Percentiles rank a stretch among this genome's conserved stretches.
Evolutionary conservation across 2,329 filamentous ascomycete species (phyloP).

Genomic region (Phialophora macrospora): DNA sequence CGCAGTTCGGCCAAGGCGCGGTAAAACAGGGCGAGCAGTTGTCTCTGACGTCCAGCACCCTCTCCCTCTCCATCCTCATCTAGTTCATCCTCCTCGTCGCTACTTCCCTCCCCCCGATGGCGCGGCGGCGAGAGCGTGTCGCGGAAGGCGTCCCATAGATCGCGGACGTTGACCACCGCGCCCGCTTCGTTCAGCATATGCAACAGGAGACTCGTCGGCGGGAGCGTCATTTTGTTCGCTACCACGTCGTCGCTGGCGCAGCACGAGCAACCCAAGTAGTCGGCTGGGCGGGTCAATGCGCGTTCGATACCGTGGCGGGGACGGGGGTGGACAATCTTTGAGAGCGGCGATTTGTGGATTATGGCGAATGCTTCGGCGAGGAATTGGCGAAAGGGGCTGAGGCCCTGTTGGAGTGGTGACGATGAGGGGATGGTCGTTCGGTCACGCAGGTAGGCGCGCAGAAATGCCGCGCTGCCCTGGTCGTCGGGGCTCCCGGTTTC

Average conservation of each 20-base stretch:
- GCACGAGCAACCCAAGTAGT: conserved; percentile 64
- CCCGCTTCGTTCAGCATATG: conserved; percentile 68
- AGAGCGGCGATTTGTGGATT: conserved; percentile 62
- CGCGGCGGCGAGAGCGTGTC: conserved; percentile 14
- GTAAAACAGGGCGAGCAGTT: conserved; percentile 75
- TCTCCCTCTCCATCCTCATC: conserved; percentile 43
- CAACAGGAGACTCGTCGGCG: conserved; percentile 64
- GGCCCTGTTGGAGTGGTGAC: neutral
- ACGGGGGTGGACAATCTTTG: conserved; percentile 62
- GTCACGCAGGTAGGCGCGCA: conserved; percentile 13
- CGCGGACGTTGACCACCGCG: conserved; percentile 63
- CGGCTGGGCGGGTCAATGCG: conserved; percentile 62
- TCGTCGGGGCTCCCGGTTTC: neutral
- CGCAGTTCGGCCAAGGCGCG: conserved; percentile 81
- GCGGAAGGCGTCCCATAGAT: conserved; percentile 65
- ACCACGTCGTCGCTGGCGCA: conserved; percentile 41
- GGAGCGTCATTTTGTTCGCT: conserved; percentile 58
- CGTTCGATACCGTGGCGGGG: conserved; percentile 65
- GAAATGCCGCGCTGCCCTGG: neutral
- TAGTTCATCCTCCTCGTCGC: conserved; percentile 42
- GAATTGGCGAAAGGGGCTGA: conserved; percentile 49
- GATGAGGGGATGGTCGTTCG: conserved; percentile 9
- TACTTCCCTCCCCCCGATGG: neutral
- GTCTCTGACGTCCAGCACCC: conserved; percentile 25
- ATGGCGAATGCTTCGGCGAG: conserved; percentile 64